Evolutionary conservation across 768 basidiomycete genomes (phyloP), one percentile per base, ranked within the genome.

Genomic region (Hygrophorus russula): DNA sequence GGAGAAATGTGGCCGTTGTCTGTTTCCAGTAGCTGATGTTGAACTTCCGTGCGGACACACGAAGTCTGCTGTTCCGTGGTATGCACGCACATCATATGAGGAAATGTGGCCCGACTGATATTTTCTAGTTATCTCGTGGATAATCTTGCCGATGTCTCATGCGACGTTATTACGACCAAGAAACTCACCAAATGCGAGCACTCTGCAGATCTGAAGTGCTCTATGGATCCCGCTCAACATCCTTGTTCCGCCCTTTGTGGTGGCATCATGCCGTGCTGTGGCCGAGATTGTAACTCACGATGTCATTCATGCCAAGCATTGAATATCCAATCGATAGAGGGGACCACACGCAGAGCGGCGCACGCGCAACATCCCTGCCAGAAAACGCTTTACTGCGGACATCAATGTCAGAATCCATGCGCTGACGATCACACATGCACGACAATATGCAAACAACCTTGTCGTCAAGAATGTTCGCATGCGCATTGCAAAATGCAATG

Each of bases 41-140:
- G 18, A 44, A 24, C 62, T 84, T 13, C 75, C 79, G 0, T 84
- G 82, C 48, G 76, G 77, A 1, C 81, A 83, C 54, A 42, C 52
- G 19, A 61, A 57, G 13, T 9, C 49, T 10, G 58, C 60, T 0
- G 64, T 78, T 34, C 59, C 65, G 18, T 83, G 80, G 79, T 80
- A 51, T 39, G 68, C 50, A 31, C 15, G 35, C 12, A 34, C 15
- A n/a, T 28, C 17, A 35, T 32, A 17, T 39, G 4, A 34, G 42
- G n/a, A 28, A 33, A 35, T 37, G n/a, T 42, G 18, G 6, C 38
- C 42, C 19, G 45, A 7, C 20, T 39, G 3, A 6, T 5, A 1
- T 29, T 24, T 35, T 39, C 3, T 44, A 83, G 81, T 46, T 55
- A 68, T 52, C 49, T 61, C 28, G 46, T 74, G 19, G 73, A 77